Evolutionary conservation across 192 early-diverging fungal species (phyloP).

Genomic region (Diversispora epigaea): DNA sequence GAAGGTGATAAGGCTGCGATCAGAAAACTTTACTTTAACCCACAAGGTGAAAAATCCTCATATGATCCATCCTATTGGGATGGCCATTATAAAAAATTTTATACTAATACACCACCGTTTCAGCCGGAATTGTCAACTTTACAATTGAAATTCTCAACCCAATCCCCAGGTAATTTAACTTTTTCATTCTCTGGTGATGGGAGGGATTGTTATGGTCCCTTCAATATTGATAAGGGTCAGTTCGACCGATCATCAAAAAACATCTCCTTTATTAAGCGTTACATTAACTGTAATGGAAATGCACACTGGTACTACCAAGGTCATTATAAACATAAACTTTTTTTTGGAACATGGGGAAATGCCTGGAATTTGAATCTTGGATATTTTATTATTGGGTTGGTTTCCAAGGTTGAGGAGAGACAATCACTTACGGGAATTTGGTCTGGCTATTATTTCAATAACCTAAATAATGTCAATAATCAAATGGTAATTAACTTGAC

Average conservation of each 20-base stretch:
- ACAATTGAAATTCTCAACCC: neutral
- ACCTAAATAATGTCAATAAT: neutral
- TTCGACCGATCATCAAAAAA: neutral
- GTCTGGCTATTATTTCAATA: neutral
- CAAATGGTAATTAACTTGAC: neutral
- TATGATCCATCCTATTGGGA: neutral
- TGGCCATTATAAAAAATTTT: neutral
- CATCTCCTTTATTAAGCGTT: neutral
- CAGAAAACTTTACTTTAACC: too few species aligned
- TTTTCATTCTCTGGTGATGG: neutral
- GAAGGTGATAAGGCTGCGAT: too few species aligned
- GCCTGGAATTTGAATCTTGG: neutral
- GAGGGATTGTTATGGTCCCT: neutral
- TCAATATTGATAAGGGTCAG: neutral
- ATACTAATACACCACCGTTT: neutral
- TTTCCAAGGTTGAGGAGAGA: neutral
- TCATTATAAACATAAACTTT: neutral
- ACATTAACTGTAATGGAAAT: neutral
- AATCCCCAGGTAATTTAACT: neutral
- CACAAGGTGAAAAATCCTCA: too few species aligned
- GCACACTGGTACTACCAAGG: neutral
- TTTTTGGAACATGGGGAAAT: conserved; percentile 3
- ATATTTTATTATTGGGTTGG: neutral
- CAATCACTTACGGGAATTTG: neutral
- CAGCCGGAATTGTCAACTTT: neutral